Percentiles rank a stretch among this genome's conserved stretches.
Conservation (phyloP, 805 yeast genomes). For the Ogataea saltuana region DNA sequence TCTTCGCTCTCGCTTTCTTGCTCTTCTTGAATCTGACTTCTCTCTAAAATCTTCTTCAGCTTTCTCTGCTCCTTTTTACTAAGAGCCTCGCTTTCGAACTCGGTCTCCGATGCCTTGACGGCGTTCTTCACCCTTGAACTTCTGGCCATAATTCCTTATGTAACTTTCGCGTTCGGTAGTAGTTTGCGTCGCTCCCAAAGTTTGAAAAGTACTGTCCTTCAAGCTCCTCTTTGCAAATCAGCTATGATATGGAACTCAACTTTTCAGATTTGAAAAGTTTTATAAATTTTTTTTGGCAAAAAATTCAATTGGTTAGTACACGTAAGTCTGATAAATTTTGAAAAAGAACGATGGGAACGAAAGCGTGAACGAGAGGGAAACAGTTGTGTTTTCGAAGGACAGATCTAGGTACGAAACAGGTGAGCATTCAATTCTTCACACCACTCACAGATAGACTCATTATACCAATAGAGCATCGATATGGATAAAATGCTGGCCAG, state of each 20-base stretch:
- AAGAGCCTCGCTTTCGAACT: slow-evolving; percentile 48
- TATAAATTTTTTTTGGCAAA: slow-evolving; percentile 4
- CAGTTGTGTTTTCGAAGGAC: no score
- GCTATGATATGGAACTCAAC: background rate
- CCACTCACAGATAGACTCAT: no score
- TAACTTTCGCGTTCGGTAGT: background rate
- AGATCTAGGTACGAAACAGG: no score
- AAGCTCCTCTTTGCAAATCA: background rate
- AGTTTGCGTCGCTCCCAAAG: no score
- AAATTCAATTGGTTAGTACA: slow-evolving; percentile 1
- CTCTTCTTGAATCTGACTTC: slow-evolving; percentile 34
- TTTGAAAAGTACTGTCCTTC: no score
- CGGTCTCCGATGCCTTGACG: slow-evolving; percentile 31
- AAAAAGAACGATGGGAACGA: slow-evolving; percentile 4
- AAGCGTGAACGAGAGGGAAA: slow-evolving; percentile 5
- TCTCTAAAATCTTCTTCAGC: slow-evolving; percentile 24
- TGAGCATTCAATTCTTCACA: no score
- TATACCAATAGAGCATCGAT: no score
- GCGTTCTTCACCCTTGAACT: slow-evolving; percentile 20
- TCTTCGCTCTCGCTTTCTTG: slow-evolving; percentile 38
- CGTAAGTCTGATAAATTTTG: background rate
- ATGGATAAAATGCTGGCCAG: slow-evolving; percentile 44
- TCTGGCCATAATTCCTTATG: slow-evolving; percentile 16
- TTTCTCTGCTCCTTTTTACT: slow-evolving; percentile 58
- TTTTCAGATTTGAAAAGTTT: slow-evolving; percentile 7